phyloP scores from a whole-genome alignment of 352 stramenopile species.

The Phytophthora cajani region DNA sequence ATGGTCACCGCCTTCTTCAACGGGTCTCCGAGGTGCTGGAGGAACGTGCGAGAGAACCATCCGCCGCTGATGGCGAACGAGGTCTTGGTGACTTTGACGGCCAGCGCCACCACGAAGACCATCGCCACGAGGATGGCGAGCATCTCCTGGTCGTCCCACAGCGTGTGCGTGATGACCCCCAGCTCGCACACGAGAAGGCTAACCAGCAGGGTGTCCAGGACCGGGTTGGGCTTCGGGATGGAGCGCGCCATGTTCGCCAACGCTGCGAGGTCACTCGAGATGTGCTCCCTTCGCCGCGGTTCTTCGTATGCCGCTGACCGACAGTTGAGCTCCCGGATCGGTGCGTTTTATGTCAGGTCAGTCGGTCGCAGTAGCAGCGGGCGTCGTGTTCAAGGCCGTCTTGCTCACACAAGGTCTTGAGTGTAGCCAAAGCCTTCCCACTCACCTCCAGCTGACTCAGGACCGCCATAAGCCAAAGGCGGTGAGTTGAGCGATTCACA shows the following conservation, averaged over 20 bases:
- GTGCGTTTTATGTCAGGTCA: not conserved
- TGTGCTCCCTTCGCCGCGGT: conserved; percentile 20
- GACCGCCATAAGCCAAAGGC: no score
- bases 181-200: conserved; percentile 67
- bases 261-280: conserved; percentile 9
- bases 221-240: conserved; percentile 70
- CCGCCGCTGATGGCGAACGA: conserved; percentile 66
- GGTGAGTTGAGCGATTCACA: no score
- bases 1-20: conserved; percentile 83
- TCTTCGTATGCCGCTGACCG: conserved; percentile 22
- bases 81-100: conserved; percentile 73
- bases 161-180: conserved; percentile 61
- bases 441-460: no score
- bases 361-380: no score
- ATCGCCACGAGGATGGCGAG: conserved; percentile 70
- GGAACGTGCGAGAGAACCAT: conserved; percentile 80
- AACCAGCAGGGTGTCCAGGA: conserved; percentile 75
- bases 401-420: no score
- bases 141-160: conserved; percentile 76
- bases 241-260: conserved; percentile 52
- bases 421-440: no score
- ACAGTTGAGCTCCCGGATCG: not conserved
- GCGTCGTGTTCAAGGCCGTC: no score
- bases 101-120: conserved; percentile 71
- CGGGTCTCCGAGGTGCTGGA: conserved; percentile 83